Base-by-base conservation (phyloP, 2,329 filamentous ascomycete genomes). In the Scedosporium minutisporum region DNA sequence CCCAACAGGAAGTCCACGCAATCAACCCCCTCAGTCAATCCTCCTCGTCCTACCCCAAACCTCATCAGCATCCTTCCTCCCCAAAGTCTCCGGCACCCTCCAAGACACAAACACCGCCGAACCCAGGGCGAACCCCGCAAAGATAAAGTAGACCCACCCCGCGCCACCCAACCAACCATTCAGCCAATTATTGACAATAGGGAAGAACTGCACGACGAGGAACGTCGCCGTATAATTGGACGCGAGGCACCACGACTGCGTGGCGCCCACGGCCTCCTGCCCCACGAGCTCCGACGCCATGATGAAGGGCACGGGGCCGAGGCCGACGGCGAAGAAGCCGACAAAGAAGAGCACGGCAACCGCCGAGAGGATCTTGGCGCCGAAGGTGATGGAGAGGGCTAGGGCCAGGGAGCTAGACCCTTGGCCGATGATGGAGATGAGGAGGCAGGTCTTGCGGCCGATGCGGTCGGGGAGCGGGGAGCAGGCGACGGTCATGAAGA, bases 221-320 rank as follows among this genome's bases (percentile, higher is more conserved):
- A 97, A 97, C 0, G 93, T 97, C 0, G 92, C 89, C 27, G 91
- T 80, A 80, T 96, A 97, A 73, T 95, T 97, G 14, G 90, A 88
- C 1, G 86, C 91, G 25, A 97, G 76, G 0, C 88, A 90, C 83
- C 92, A 96, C 63, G 89, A 93, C 73, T 99, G 95, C 0, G 91
- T 89, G 0, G 93, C 91, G 1, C 93, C 93, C 0, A 97, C 92
- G 0, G 93, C 95, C 71, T 96, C 91, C 12, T 91, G 87, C 0
- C 87, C 89, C 0, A 97, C 95, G 2, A 97, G 83, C 74, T 97
- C 95, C 1, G 90, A 93, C 0, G 93, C 88, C 57, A 99, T 82
- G 67, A 97, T 96, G 74, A 97, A 99, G 0, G 95, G 95, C 0
- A 99, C 91, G 0, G 95, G 95, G 0, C 95, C 95, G 0, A 99